Evolutionary conservation across 139 green algal genomes (phyloP), one percentile per base, ranked within the genome.

Genomic region (Chlorella sp.): DNA sequence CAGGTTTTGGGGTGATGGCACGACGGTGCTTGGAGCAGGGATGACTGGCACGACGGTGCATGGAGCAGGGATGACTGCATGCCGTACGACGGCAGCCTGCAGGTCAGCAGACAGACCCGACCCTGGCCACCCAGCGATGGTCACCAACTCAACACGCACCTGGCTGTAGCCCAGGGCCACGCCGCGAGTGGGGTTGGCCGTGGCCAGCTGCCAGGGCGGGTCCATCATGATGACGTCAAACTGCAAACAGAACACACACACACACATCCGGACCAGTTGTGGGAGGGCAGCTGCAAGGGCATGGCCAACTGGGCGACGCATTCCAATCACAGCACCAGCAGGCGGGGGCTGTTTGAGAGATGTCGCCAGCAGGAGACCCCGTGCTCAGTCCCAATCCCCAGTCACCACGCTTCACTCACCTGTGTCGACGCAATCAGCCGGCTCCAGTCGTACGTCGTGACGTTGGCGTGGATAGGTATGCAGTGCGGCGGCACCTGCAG

Each of bases 141-240:
- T 69, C 28, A 69, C 2, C 62, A 69, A n/a, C n/a, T n/a, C n/a
- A 17, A 46, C 36, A 46, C 16, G 14, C 4, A 98, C 91, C 88
- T 98, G 96, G 85, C 88, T 94, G 91, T 99, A 99, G 8, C 95
- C 95, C 16, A 99, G 87, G 17, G 95, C 91, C 64, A 99, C 96
- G 20, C 96, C 96, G 48, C 96, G 88, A 0, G 96, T 98, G 28
- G 96, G 96, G 84, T 98, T 98, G 58, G 94, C 92, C 3, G 96
- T 98, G n/a, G 96, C 96, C 32, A 99, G 90, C 91, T 98, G 95
- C 96, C 96, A 99, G 1, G 96, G 95, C 20, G 96, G 96, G 85
- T 99, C 96, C 95, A 98, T 98, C 95, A 99, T 97, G 54, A 98
- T 94, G 28, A 94, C 92, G 67, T 95, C 92, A 78, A 95, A 95